Percentiles rank a stretch among this genome's conserved stretches.
phyloP scores from a whole-genome alignment of 192 early-diverging fungal genomes.

The Coemansia sp. region DNA sequence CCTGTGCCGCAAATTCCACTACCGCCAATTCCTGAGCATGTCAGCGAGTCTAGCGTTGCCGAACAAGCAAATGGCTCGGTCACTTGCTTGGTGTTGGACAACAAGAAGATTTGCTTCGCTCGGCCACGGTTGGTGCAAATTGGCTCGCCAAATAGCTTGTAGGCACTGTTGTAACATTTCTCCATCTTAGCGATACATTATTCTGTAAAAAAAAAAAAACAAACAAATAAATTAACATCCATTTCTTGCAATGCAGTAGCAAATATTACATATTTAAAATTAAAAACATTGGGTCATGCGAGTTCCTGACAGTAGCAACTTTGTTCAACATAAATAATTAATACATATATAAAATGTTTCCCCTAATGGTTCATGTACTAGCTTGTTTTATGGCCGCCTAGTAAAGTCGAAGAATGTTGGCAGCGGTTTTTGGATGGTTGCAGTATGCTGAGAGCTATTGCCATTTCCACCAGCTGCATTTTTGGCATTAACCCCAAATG shows the following conservation, averaged over 20 bases:
- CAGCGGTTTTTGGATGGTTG: slow-evolving; percentile 6
- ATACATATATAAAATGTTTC: neutral
- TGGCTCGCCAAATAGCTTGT: neutral
- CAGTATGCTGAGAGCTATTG: slow-evolving; percentile 6
- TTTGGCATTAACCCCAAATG: neutral
- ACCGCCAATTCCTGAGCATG: slow-evolving; percentile 1
- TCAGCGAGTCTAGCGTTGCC: neutral
- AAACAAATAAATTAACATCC: no score
- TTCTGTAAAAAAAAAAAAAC: no score
- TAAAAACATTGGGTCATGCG: no score
- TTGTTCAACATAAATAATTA: no score
- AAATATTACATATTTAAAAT: no score
- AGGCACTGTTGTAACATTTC: slow-evolving; percentile 3
- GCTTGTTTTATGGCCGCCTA: neutral
- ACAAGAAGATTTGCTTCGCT: slow-evolving; percentile 39
- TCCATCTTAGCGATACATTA: neutral
- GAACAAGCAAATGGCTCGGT: slow-evolving; percentile 8
- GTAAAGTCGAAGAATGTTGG: slow-evolving; percentile 26
- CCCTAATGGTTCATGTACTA: neutral
- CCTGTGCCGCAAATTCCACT: slow-evolving; percentile 10
- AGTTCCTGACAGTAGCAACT: no score
- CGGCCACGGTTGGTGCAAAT: slow-evolving; percentile 44
- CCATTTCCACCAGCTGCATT: slow-evolving; percentile 1
- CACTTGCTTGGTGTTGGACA: slow-evolving; percentile 33
- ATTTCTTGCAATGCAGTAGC: no score